These are phyloP conservation scores for Lantana camara DNA, from an alignment of 257 asterid genomes.

Conservation along the genomic window DNA sequence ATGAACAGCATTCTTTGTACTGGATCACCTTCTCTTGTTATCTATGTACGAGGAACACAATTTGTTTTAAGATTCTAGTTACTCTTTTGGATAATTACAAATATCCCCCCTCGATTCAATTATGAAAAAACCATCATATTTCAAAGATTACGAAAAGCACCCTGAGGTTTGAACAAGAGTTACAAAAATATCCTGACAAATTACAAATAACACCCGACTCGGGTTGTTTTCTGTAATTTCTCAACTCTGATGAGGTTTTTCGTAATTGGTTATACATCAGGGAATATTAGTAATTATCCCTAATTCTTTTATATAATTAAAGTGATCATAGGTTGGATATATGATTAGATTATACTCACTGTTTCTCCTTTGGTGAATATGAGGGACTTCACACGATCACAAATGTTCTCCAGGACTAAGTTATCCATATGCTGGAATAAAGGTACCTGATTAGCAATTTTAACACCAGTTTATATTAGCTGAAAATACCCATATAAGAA, in stretches of 20 bases:
- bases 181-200: no score
- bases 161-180: no score
- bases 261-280: background rate
- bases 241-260: background rate
- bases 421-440: conserved; percentile 95
- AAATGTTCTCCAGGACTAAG: conserved; percentile 86
- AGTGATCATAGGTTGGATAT: no score
- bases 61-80: no score
- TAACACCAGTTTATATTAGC: background rate
- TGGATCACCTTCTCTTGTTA: conserved; percentile 92
- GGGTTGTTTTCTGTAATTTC: background rate
- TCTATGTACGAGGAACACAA: conserved; percentile 44
- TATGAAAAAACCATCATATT: no score
- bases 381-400: conserved; percentile 91
- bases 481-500: background rate
- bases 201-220: no score
- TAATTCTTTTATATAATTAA: no score
- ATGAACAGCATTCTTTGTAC: conserved; percentile 90
- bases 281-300: background rate
- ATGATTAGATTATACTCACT: conserved; percentile 46
- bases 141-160: no score
- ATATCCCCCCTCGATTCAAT: no score
- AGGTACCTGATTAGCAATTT: conserved; percentile 65
- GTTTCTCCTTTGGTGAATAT: conserved; percentile 95
- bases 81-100: no score